phyloP scores from a whole-genome alignment of 2,329 filamentous ascomycete species.

The Elsinoe ampelina region DNA sequence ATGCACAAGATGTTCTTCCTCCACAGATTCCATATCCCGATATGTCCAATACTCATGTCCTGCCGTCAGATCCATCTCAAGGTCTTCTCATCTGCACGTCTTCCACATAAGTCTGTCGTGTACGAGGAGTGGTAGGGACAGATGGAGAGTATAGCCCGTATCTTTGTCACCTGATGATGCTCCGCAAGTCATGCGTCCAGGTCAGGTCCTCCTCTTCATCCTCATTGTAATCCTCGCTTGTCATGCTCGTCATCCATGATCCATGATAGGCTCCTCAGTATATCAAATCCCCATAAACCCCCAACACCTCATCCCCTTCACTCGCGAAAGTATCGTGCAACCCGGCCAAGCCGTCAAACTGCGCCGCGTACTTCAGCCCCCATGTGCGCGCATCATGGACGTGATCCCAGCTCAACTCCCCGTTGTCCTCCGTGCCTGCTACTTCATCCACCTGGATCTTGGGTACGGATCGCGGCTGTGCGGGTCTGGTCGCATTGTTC shows the following conservation, averaged over 20 bases:
- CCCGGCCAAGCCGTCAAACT: constrained; percentile 46
- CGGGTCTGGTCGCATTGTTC: too few relatives aligned
- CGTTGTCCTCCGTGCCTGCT: constrained; percentile 19
- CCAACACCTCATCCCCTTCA: constrained; percentile 32
- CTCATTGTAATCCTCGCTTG: too few relatives aligned
- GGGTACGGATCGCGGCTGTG: background rate
- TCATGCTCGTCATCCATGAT: background rate
- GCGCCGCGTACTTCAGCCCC: constrained; percentile 46
- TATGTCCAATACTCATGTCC: background rate
- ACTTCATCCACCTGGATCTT: constrained; percentile 10
- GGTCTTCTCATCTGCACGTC: background rate
- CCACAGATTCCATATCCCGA: too few relatives aligned
- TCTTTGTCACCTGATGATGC: too few relatives aligned
- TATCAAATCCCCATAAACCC: constrained; percentile 33
- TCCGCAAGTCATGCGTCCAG: background rate
- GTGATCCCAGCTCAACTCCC: constrained; percentile 49
- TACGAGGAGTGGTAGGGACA: background rate
- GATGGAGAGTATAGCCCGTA: too few relatives aligned
- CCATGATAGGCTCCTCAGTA: constrained; percentile 15
- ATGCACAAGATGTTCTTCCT: background rate
- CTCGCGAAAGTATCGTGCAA: constrained; percentile 41
- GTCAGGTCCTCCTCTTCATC: background rate
- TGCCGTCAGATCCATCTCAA: background rate
- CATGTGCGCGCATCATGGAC: constrained; percentile 49
- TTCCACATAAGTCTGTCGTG: background rate